Percentiles rank a stretch among this genome's conserved stretches.
phyloP scores from a whole-genome alignment of 2,329 filamentous ascomycete species.

The Microsporum ferrugineum region DNA sequence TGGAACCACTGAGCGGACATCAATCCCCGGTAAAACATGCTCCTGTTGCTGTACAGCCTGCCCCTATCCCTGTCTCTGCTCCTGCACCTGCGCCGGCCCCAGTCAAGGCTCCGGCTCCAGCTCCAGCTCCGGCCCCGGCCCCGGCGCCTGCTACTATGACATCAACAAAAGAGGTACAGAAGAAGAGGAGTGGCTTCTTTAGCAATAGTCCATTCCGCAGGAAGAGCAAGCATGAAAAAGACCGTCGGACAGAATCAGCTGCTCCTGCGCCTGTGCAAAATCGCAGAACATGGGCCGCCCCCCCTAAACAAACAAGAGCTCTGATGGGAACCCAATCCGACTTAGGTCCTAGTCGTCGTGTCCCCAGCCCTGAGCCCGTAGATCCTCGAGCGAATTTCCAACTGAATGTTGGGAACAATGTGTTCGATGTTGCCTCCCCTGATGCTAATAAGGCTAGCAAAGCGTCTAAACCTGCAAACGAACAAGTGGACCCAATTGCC shows the following conservation, averaged over 20 bases:
- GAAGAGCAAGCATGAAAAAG: slow-evolving; percentile 74
- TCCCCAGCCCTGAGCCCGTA: slow-evolving; percentile 63
- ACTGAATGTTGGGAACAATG: slow-evolving; percentile 87
- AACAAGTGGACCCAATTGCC: slow-evolving; percentile 77
- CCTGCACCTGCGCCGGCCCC: neutral
- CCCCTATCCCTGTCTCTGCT: neutral
- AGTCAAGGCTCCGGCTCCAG: neutral
- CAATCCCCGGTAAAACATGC: slow-evolving; percentile 58
- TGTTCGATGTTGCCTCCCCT: slow-evolving; percentile 80
- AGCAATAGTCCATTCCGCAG: slow-evolving; percentile 85
- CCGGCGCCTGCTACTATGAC: slow-evolving; percentile 34
- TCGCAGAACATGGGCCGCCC: slow-evolving; percentile 43
- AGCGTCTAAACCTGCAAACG: slow-evolving; percentile 35
- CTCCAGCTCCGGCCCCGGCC: neutral
- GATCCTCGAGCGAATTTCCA: slow-evolving; percentile 88
- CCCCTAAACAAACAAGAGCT: neutral
- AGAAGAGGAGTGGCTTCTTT: slow-evolving; percentile 76
- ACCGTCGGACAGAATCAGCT: slow-evolving; percentile 26
- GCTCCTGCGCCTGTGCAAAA: slow-evolving; percentile 28
- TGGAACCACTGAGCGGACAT: slow-evolving; percentile 64
- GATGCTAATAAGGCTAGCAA: slow-evolving; percentile 41
- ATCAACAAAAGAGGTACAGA: slow-evolving; percentile 56
- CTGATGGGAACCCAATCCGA: slow-evolving; percentile 14
- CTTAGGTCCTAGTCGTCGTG: slow-evolving; percentile 17
- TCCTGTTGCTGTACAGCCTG: neutral